Conservation (phyloP, 768 basidiomycete genomes). For the Macrolepiota fuliginosa region DNA sequence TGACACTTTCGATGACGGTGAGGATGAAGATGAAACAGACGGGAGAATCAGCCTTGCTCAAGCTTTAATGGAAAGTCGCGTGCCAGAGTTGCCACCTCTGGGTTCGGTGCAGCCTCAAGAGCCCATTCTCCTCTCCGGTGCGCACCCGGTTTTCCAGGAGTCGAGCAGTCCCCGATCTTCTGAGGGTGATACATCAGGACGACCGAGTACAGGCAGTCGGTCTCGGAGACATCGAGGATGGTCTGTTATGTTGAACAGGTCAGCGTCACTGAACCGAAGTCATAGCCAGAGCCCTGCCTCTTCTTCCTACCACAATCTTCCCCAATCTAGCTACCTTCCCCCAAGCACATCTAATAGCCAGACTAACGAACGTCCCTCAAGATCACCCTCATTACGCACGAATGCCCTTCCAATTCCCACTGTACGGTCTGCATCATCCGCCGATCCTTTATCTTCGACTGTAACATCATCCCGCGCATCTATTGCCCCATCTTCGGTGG, state of each 20-base stretch:
- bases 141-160: conserved; percentile 25
- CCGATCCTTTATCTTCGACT: conserved; percentile 19
- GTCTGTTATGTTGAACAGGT: conserved; percentile 15
- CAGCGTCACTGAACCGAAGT: conserved; percentile 9
- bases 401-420: conserved; percentile 21
- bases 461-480: conserved; percentile 23
- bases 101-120: conserved; percentile 67
- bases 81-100: conserved; percentile 70
- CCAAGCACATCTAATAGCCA: conserved; percentile 23
- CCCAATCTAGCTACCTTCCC: conserved; percentile 21
- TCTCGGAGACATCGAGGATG: conserved; percentile 15
- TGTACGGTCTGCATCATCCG: conserved; percentile 13
- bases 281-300: conserved; percentile 23
- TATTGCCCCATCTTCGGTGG: conserved; percentile 20
- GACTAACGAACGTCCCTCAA: conserved; percentile 26
- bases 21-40: conserved; percentile 60
- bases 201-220: conserved; percentile 8
- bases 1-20: conserved; percentile 38
- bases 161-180: conserved; percentile 19
- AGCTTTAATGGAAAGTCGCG: conserved; percentile 73
- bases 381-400: conserved; percentile 42
- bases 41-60: conserved; percentile 73
- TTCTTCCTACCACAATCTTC: conserved; percentile 17
- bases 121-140: conserved; percentile 59
- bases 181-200: conserved; percentile 40